Conservation (phyloP, 768 basidiomycete species). For the Cubamyces sp. region DNA sequence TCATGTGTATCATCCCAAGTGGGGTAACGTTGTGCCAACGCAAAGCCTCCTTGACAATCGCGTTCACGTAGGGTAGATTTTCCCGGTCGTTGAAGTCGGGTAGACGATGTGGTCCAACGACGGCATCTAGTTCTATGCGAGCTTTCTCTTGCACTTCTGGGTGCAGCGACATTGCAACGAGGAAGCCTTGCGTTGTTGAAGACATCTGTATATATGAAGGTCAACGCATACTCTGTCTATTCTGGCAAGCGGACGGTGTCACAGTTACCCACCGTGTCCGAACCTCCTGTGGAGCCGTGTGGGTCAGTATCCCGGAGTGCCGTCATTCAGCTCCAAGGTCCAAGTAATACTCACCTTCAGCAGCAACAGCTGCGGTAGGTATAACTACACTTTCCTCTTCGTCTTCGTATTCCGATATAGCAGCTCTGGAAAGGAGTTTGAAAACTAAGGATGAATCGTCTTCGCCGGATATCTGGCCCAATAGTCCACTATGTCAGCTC, state of each 20-base stretch:
- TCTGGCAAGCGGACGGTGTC: too few species aligned
- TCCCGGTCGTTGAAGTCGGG: conserved; percentile 16
- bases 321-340: too few species aligned
- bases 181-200: conserved; percentile 32
- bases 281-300: conserved; percentile 10
- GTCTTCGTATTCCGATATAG: background rate
- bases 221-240: background rate
- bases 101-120: conserved; percentile 20
- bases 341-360: background rate
- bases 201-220: conserved; percentile 18
- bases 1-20: conserved; percentile 32
- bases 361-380: background rate
- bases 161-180: conserved; percentile 35
- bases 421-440: background rate
- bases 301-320: too few species aligned
- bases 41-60: conserved; percentile 15
- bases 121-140: conserved; percentile 15
- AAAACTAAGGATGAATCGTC: background rate
- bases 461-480: background rate
- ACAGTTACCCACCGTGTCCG: conserved; percentile 20
- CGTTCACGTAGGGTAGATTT: conserved; percentile 13
- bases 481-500: background rate
- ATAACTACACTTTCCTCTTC: background rate
- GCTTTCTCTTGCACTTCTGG: conserved; percentile 30
- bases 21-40: conserved; percentile 22